Conservation (phyloP, 257 asterid species). For the Galeopsis tetrahit region DNA sequence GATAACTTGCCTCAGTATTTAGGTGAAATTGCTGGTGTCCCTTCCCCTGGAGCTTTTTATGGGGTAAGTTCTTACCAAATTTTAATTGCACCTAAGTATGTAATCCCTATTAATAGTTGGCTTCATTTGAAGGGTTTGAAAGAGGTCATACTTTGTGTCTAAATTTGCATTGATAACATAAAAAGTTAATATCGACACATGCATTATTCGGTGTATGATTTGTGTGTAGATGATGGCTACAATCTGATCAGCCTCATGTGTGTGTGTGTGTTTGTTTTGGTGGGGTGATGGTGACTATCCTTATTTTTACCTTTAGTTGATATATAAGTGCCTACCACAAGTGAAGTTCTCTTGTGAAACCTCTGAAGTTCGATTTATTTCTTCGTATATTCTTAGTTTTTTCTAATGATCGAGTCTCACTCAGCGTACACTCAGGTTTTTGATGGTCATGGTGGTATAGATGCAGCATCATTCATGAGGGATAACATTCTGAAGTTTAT, state of each 20-base stretch:
- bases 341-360: not conserved
- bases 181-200: not conserved
- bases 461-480: constrained; percentile 70
- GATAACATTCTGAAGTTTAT: constrained; percentile 73
- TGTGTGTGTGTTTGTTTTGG: too few relatives aligned
- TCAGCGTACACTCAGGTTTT: constrained; percentile 55
- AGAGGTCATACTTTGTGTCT: not conserved
- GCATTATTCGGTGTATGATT: not conserved
- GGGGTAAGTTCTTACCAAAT: constrained; percentile 56
- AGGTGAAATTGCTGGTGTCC: constrained; percentile 48
- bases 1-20: constrained; percentile 66
- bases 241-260: too few relatives aligned
- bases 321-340: too few relatives aligned
- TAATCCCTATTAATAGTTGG: not conserved
- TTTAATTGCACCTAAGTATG: constrained; percentile 4
- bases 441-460: constrained; percentile 93
- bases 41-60: constrained; percentile 80
- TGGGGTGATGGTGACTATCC: too few relatives aligned
- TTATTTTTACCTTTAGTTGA: too few relatives aligned
- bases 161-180: not conserved
- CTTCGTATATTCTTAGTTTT: not conserved
- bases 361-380: not conserved
- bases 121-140: not conserved
- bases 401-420: constrained; percentile 4
- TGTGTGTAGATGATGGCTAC: not conserved